Evolutionary conservation across 225 moss, liverwort and hornwort species (phyloP), one percentile per base, ranked within the genome.

Genomic region (Ulota crispa): DNA sequence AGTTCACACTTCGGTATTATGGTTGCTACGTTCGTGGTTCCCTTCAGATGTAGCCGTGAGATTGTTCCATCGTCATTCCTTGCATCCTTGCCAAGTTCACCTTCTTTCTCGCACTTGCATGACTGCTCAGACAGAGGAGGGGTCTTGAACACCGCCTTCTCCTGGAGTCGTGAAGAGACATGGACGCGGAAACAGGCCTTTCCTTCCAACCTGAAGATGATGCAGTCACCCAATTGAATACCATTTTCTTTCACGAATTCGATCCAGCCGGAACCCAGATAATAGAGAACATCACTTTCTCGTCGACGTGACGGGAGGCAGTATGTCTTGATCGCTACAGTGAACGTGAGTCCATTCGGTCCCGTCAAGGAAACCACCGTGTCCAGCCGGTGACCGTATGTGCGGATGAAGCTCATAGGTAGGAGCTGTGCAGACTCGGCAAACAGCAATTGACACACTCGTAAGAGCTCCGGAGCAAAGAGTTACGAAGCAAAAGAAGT

Each of bases 351-450:
- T 9, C 77, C 76, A 62, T 24, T 82, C 24, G 75, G 71, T 76
- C 85, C 84, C 28, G 39, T 84, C 52, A 85, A 70, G 70, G 14
- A 57, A 24, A 87, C n/a, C 72, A 75, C 59, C 64, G 70, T 53
- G 65, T 72, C 66, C 53, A 85, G 36, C 61, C 65, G 14, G 34
- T 62, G 76, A 42, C 71, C 62, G 67, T 85, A 68, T 11, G 65
- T 26, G 47, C 21, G 79, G 68, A 71, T 37, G 78, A 80, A 85
- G 5, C 30, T 2, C 21, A 0, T 1, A 41, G 79, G 87, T 18
- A 87, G 54, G 19, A 0, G 0, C 83, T 87, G 68, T 24, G 70
- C 63, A 37, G 10, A 43, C 42, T 13, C 31, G 47, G 52, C 23
- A 76, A 64, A 64, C 32, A 65, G 21, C 52, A 80, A 45, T 54